Conservation (phyloP, 1,284 basidiomycete genomes). For the Papiliotrema nemorosa region DNA sequence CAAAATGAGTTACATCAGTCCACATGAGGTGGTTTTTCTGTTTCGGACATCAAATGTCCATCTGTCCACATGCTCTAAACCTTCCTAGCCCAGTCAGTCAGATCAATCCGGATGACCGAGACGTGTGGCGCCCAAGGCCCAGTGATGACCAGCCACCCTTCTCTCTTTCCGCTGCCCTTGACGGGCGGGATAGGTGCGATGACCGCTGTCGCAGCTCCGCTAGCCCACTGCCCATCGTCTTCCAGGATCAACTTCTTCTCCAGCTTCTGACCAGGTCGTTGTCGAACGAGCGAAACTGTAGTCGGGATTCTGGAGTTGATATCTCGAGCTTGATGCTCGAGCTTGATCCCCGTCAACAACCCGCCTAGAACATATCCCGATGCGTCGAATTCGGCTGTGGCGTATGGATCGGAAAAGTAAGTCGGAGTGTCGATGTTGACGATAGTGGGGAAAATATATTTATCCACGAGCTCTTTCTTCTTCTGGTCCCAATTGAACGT, state of each 20-base stretch:
- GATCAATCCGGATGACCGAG: constrained; percentile 19
- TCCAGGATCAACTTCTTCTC: constrained; percentile 13
- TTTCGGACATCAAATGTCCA: too few relatives aligned
- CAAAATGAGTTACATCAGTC: too few relatives aligned
- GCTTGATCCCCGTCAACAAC: constrained; percentile 12
- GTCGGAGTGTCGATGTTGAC: constrained; percentile 34
- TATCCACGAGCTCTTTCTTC: background rate
- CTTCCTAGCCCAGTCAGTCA: constrained; percentile 12
- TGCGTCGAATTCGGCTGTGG: constrained; percentile 11
- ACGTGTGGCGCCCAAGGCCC: constrained; percentile 20
- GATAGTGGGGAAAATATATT: constrained; percentile 2
- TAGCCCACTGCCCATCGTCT: constrained; percentile 23
- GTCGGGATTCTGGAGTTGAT: constrained; percentile 3
- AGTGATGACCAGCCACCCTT: constrained; percentile 27
- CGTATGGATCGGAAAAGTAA: constrained; percentile 27
- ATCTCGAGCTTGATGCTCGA: constrained; percentile 4
- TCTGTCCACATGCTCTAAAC: background rate
- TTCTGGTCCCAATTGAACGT: background rate
- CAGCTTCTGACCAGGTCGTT: background rate
- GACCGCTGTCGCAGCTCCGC: constrained; percentile 17
- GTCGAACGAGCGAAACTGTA: constrained; percentile 13
- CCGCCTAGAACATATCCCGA: constrained; percentile 27
- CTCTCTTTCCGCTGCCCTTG: constrained; percentile 18
- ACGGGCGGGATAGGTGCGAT: constrained; percentile 19
- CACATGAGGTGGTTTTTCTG: too few relatives aligned